Percentiles rank a stretch among this genome's conserved stretches.
Conservation (phyloP, 176 grass and related monocot species). For the Cenchrus purpureus region DNA sequence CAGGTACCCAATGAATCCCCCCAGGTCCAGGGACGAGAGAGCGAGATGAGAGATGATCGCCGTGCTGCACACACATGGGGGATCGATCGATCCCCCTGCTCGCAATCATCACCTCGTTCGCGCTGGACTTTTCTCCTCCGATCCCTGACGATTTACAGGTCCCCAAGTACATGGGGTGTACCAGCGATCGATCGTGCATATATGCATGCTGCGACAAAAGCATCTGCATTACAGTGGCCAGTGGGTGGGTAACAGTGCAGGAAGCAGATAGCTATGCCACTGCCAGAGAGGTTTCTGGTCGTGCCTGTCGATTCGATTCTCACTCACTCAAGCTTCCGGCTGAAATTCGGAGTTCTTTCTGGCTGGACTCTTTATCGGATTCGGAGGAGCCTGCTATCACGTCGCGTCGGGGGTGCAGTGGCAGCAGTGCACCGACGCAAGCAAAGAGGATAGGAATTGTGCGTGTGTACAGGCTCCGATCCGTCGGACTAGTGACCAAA, state of each 20-base stretch:
- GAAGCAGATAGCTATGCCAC: not conserved
- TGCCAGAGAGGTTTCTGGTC: not conserved
- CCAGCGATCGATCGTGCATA: not conserved
- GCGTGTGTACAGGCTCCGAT: slow-evolving; percentile 21
- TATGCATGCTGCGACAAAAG: slow-evolving; percentile 16
- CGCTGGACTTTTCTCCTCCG: not conserved
- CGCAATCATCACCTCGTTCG: slow-evolving; percentile 14
- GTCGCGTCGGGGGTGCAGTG: not conserved
- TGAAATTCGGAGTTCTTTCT: not conserved
- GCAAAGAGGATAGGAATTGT: slow-evolving; percentile 30
- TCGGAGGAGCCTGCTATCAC: not conserved
- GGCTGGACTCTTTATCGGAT: too few species aligned
- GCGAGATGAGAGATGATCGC: too few species aligned
- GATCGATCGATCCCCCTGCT: not conserved
- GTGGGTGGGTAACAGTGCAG: not conserved
- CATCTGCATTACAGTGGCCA: not conserved
- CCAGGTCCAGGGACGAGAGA: not conserved
- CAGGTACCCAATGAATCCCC: slow-evolving; percentile 10
- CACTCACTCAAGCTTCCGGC: not conserved
- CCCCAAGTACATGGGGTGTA: slow-evolving; percentile 22
- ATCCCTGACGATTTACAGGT: slow-evolving; percentile 11
- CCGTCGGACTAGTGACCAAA: not conserved
- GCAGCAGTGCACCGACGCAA: not conserved
- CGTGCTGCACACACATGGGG: slow-evolving; percentile 42
- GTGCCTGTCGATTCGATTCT: not conserved